A percentile compares a stretch with the other conserved stretches of the same genome.
These are phyloP conservation scores for Pelargonium citronellum DNA, from an alignment of 441 rosid species.

Conservation along the genomic window DNA sequence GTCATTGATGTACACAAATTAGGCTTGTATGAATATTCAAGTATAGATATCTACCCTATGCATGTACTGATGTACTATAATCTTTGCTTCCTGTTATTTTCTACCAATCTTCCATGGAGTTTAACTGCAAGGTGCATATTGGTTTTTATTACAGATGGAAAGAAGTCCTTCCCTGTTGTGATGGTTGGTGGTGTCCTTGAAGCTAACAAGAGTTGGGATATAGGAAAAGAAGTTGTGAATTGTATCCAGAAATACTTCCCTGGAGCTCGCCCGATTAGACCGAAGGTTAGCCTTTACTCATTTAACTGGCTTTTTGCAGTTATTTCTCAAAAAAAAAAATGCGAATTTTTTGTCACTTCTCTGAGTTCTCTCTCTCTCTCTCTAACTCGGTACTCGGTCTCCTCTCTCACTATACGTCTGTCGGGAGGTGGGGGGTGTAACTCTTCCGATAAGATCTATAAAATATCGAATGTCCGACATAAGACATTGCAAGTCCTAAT, in stretches of 20 bases:
- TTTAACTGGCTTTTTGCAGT: not conserved
- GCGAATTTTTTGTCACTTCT: not conserved
- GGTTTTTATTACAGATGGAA: conserved; percentile 23
- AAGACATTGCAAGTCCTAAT: not conserved
- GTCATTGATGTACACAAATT: not conserved
- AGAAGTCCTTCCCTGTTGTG: conserved; percentile 23
- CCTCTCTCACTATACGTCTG: too few relatives aligned
- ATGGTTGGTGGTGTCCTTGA: conserved; percentile 32
- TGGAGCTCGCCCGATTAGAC: conserved; percentile 24
- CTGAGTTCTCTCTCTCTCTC: not conserved
- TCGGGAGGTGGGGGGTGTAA: too few relatives aligned
- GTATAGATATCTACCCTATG: not conserved
- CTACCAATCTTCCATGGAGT: not conserved
- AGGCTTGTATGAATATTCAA: not conserved
- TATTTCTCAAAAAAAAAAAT: not conserved
- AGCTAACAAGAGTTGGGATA: conserved; percentile 30
- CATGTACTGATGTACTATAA: not conserved
- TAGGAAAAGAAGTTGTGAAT: conserved; percentile 25
- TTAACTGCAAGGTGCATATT: conserved; percentile 2
- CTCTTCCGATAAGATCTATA: too few relatives aligned
- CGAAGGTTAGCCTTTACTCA: conserved; percentile 22
- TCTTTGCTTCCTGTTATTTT: not conserved
- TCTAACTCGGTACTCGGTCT: too few relatives aligned
- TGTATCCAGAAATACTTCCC: conserved; percentile 28
- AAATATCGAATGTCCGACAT: too few relatives aligned